phyloP scores from a whole-genome alignment of 805 yeast genomes.

The Metschnikowia colocasiae region DNA sequence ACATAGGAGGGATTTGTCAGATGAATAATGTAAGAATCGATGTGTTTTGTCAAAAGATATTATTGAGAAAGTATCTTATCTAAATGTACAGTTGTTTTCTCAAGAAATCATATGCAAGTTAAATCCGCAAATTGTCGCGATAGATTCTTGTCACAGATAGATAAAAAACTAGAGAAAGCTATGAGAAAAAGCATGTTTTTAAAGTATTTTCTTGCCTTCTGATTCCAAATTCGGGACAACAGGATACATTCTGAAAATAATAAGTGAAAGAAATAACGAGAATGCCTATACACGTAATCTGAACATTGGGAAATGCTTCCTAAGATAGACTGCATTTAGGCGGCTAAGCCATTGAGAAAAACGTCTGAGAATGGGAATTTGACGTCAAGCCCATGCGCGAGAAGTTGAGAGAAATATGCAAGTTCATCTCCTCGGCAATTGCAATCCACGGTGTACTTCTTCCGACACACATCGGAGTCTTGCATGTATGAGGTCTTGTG shows the following conservation, averaged over 20 bases:
- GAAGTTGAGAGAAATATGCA: background rate
- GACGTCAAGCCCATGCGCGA: constrained; percentile 6
- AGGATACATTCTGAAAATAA: too few species aligned
- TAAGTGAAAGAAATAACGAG: too few species aligned
- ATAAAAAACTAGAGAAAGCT: background rate
- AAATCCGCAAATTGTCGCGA: background rate
- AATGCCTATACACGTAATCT: background rate
- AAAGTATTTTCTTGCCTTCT: background rate
- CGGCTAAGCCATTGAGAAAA: constrained; percentile 1
- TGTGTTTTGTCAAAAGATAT: background rate
- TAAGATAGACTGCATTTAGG: constrained; percentile 2
- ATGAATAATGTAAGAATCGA: background rate
- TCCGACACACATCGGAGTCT: background rate
- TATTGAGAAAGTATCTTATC: background rate
- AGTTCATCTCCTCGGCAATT: constrained; percentile 3
- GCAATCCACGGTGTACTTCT: background rate
- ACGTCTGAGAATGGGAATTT: background rate
- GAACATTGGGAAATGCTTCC: background rate
- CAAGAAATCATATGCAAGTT: constrained; percentile 4
- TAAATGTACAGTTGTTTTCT: background rate
- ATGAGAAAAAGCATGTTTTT: background rate
- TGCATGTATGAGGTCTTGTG: background rate
- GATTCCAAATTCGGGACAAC: background rate
- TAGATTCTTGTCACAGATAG: background rate
- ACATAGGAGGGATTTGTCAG: too few species aligned